Conservation (phyloP, 139 green algal species). For the Chlamydomonas sp. region DNA sequence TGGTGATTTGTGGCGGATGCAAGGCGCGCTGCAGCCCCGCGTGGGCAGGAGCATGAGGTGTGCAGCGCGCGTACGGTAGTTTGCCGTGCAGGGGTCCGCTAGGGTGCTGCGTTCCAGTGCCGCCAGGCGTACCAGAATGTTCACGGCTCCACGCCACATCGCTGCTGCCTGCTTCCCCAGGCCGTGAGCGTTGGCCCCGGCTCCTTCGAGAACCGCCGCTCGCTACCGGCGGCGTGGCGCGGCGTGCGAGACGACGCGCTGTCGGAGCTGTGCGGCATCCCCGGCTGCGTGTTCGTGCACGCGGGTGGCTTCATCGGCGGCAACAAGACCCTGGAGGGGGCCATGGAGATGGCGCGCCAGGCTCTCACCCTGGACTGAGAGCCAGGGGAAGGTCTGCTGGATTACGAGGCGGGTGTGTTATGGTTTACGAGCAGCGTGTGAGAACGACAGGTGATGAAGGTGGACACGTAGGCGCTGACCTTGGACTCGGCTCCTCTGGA, state of each 20-base stretch:
- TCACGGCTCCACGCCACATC: background rate
- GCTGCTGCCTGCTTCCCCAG: constrained; percentile 46
- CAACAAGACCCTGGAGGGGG: constrained; percentile 67
- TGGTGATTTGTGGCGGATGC: too few species aligned
- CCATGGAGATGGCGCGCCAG: constrained; percentile 59
- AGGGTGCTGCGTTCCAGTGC: too few species aligned
- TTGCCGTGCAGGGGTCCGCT: too few species aligned
- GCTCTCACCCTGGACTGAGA: constrained; percentile 32
- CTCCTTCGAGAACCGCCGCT: constrained; percentile 82
- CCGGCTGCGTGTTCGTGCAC: constrained; percentile 93
- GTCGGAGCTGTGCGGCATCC: constrained; percentile 75
- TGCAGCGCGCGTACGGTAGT: too few species aligned
- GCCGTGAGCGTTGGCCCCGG: constrained; percentile 77
- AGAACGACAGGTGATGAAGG: too few species aligned
- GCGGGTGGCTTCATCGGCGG: constrained; percentile 93
- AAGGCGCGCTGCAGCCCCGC: too few species aligned
- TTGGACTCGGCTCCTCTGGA: too few species aligned
- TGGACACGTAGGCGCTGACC: too few species aligned
- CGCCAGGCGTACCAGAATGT: background rate
- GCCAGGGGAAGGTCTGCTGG: too few species aligned
- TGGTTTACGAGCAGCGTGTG: too few species aligned
- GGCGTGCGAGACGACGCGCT: constrained; percentile 91
- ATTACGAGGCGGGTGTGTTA: too few species aligned
- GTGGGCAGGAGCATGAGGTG: too few species aligned
- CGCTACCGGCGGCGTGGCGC: constrained; percentile 87